Evolutionary conservation across 2,329 filamentous ascomycete genomes (phyloP).

Genomic region (Sarocladium oryzae): DNA sequence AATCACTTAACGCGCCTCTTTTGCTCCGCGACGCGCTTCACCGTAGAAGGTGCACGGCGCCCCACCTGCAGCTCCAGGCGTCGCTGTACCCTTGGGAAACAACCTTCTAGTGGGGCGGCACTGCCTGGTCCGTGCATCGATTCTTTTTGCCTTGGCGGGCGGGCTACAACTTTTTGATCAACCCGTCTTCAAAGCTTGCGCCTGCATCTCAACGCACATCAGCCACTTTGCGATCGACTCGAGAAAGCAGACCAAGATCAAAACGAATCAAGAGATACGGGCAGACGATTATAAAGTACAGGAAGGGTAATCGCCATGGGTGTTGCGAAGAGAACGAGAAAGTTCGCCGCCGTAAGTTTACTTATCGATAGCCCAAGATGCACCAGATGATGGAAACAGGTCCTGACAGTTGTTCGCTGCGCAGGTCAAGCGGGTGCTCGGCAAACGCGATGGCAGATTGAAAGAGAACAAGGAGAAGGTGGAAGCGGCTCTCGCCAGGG

Average conservation of each 20-base stretch:
- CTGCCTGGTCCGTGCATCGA: neutral
- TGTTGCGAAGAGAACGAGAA: slow-evolving; percentile 82
- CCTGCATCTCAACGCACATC: neutral
- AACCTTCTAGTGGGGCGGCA: neutral
- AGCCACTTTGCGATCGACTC: neutral
- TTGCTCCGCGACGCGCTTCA: slow-evolving; percentile 4
- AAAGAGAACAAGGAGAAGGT: slow-evolving; percentile 73
- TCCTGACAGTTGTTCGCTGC: neutral
- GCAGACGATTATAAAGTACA: neutral
- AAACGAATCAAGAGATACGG: neutral
- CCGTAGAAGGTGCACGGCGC: neutral
- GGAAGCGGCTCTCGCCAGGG: slow-evolving; percentile 45
- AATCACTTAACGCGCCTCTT: slow-evolving; percentile 13
- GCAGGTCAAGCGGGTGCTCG: slow-evolving; percentile 74
- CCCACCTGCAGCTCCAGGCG: neutral
- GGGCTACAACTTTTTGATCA: slow-evolving; percentile 8
- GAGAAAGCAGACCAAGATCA: neutral
- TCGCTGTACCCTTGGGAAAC: neutral
- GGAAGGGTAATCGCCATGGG: slow-evolving; percentile 55
- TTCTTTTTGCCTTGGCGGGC: slow-evolving; percentile 4
- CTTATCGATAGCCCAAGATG: slow-evolving; percentile 22
- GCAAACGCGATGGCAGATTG: slow-evolving; percentile 70
- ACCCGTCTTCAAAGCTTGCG: slow-evolving; percentile 2
- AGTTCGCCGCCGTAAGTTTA: slow-evolving; percentile 65
- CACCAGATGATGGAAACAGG: neutral